Evolutionary conservation across 139 green algal genomes (phyloP).

Genomic region (Deuterostichococcus epilithicus): DNA sequence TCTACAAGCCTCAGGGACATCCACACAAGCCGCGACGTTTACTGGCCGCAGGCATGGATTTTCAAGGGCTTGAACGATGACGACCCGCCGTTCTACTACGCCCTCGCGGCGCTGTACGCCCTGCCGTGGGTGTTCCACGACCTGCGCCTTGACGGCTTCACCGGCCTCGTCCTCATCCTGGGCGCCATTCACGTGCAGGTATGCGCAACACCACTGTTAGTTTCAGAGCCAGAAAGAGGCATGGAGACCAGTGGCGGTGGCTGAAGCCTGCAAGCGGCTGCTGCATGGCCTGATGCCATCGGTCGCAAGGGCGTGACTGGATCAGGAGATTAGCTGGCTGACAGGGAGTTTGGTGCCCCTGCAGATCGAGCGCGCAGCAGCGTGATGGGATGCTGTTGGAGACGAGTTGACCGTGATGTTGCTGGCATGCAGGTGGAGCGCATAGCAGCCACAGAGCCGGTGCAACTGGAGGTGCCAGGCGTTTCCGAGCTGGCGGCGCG

Average conservation of each 20-base stretch:
- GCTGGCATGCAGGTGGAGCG: constrained; percentile 33
- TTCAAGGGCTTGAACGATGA: constrained; percentile 60
- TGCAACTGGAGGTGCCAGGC: constrained; percentile 16
- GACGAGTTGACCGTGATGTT: background rate
- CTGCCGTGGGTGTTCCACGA: constrained; percentile 55
- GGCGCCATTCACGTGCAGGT: constrained; percentile 62
- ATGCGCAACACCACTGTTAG: background rate
- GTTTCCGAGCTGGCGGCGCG: background rate
- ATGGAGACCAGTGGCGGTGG: background rate
- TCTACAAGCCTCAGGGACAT: background rate
- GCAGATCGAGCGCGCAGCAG: background rate
- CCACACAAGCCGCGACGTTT: background rate
- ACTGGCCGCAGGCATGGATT: constrained; percentile 57
- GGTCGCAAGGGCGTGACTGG: background rate
- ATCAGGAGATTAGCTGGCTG: background rate
- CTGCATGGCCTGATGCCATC: background rate
- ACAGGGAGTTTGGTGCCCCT: background rate
- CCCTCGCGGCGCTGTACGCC: constrained; percentile 54
- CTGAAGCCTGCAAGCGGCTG: background rate
- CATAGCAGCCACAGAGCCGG: constrained; percentile 29
- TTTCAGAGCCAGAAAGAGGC: background rate
- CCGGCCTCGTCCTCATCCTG: constrained; percentile 33
- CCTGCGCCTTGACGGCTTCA: constrained; percentile 54
- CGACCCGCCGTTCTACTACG: constrained; percentile 46
- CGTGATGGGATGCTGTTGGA: background rate